These are phyloP conservation scores for Russula lepida DNA, from an alignment of 768 basidiomycete species.

Conservation along the genomic window DNA sequence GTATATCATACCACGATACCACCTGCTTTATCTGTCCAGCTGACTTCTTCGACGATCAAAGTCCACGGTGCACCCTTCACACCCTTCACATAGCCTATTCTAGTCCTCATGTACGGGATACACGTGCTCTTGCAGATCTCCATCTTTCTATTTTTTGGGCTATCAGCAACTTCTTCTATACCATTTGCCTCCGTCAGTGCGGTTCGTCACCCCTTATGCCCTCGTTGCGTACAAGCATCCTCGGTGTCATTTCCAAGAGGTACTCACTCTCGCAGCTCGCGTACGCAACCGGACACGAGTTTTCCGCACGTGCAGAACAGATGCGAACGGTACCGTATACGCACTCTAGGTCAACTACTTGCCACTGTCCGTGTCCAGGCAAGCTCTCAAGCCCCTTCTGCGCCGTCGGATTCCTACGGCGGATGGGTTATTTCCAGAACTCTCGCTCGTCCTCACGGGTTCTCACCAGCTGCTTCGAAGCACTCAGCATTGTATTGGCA, in stretches of 20 bases:
- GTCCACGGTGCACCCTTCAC: too few relatives aligned
- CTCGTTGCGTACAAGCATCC: too few relatives aligned
- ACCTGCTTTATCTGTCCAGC: too few relatives aligned
- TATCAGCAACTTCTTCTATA: constrained; percentile 7
- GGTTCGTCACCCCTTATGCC: not conserved
- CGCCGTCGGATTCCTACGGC: constrained; percentile 76
- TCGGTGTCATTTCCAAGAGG: constrained; percentile 91
- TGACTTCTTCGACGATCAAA: too few relatives aligned
- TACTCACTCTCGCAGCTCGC: constrained; percentile 75
- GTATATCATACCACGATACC: too few relatives aligned
- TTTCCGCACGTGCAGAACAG: constrained; percentile 40
- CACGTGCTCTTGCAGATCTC: constrained; percentile 9
- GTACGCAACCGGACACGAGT: constrained; percentile 39
- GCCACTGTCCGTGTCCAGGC: constrained; percentile 72
- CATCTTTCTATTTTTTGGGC: constrained; percentile 15
- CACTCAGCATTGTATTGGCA: constrained; percentile 51
- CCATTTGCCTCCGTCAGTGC: not conserved
- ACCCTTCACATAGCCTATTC: too few relatives aligned
- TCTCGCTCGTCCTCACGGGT: constrained; percentile 78
- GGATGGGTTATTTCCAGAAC: constrained; percentile 65
- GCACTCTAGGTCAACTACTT: constrained; percentile 67
- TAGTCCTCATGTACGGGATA: constrained; percentile 8
- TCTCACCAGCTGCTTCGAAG: constrained; percentile 60
- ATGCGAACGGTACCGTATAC: constrained; percentile 60
- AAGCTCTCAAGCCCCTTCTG: constrained; percentile 89